phyloP scores from a whole-genome alignment of 495 filamentous ascomycete genomes.

The Lophium mytilinum region DNA sequence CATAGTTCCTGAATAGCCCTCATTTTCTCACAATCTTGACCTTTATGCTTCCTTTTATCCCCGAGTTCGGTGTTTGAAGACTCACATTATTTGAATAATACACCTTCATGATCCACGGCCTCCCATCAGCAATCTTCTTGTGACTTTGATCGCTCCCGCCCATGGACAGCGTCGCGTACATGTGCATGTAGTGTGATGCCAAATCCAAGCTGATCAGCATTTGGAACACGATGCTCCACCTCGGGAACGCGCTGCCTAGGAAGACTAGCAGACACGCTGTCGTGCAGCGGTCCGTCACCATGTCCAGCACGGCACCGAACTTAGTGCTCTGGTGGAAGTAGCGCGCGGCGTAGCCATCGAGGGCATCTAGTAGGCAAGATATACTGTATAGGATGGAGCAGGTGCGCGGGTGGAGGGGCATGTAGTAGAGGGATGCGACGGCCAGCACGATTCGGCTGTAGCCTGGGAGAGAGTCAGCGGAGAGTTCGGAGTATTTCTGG shows the following conservation, averaged over 20 bases:
- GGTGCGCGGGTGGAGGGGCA: slow-evolving; percentile 92
- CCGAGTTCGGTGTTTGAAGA: slow-evolving; percentile 7
- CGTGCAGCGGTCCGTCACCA: slow-evolving; percentile 94
- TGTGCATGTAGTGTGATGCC: slow-evolving; percentile 96
- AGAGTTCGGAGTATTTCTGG: too few relatives aligned
- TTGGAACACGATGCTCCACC: slow-evolving; percentile 91
- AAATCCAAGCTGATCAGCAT: slow-evolving; percentile 83
- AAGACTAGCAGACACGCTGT: slow-evolving; percentile 91
- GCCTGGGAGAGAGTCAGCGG: slow-evolving; percentile 42
- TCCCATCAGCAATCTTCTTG: slow-evolving; percentile 79
- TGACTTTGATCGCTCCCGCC: slow-evolving; percentile 71
- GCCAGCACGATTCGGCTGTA: slow-evolving; percentile 85
- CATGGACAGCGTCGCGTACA: slow-evolving; percentile 87
- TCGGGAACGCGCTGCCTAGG: slow-evolving; percentile 81
- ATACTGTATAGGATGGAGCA: slow-evolving; percentile 86
- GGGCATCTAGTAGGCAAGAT: slow-evolving; percentile 86
- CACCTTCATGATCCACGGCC: slow-evolving; percentile 75
- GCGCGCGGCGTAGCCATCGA: slow-evolving; percentile 87
- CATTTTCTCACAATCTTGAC: too few relatives aligned
- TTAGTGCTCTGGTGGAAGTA: slow-evolving; percentile 82
- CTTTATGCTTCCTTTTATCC: too few relatives aligned
- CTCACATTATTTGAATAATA: slow-evolving; percentile 95
- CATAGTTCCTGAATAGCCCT: neutral
- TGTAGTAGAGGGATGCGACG: slow-evolving; percentile 91
- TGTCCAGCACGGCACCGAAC: slow-evolving; percentile 93